phyloP scores from a whole-genome alignment of 371 early-diverging fungal genomes.

The Apophysomyces variabilis region DNA sequence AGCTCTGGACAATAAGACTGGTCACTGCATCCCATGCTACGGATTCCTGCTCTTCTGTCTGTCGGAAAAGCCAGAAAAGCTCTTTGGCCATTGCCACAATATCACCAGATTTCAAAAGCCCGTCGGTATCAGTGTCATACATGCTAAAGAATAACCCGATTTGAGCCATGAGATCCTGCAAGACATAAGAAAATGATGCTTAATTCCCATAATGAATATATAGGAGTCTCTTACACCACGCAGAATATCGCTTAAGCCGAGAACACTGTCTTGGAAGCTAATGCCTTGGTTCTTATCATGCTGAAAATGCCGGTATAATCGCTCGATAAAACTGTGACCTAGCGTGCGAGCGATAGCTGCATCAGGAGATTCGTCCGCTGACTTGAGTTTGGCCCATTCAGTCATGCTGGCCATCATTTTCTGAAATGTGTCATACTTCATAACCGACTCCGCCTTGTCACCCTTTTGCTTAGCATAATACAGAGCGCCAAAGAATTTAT shows the following conservation, averaged over 20 bases:
- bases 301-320: constrained; percentile 61
- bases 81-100: constrained; percentile 83
- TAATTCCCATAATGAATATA: not conserved
- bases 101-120: constrained; percentile 70
- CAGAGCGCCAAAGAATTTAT: constrained; percentile 84
- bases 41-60: constrained; percentile 47
- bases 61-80: constrained; percentile 70
- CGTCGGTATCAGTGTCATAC: constrained; percentile 76
- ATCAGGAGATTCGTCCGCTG: constrained; percentile 15
- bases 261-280: constrained; percentile 77
- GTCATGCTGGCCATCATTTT: constrained; percentile 36
- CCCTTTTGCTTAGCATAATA: constrained; percentile 67
- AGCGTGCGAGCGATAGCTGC: constrained; percentile 9
- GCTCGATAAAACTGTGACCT: constrained; percentile 44
- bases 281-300: constrained; percentile 58
- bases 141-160: constrained; percentile 82
- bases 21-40: constrained; percentile 63
- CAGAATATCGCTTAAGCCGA: constrained; percentile 77
- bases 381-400: constrained; percentile 29
- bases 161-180: constrained; percentile 73
- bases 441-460: constrained; percentile 49
- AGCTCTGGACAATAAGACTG: constrained; percentile 61
- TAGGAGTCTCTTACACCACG: constrained; percentile 52
- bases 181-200: not conserved
- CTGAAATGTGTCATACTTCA: constrained; percentile 69